Conservation (phyloP, 2,329 filamentous ascomycete genomes). For the Zymoseptoria pseudotritici region DNA sequence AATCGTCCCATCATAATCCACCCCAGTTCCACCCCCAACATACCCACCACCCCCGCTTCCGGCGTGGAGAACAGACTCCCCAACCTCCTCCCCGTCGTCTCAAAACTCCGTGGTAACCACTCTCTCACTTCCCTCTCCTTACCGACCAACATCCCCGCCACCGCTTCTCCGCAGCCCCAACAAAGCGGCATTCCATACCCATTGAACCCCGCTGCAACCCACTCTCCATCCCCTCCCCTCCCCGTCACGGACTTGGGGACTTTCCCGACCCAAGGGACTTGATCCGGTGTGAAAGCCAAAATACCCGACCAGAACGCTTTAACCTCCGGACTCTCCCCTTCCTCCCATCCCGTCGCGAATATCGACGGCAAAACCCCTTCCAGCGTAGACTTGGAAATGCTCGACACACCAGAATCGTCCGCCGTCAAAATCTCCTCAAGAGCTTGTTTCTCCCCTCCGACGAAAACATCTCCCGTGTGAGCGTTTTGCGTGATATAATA, state of each 20-base stretch:
- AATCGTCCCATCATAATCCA: neutral
- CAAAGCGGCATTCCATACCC: conserved; percentile 19
- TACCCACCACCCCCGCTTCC: conserved; percentile 8
- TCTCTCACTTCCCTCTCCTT: conserved; percentile 7
- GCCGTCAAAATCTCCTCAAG: conserved; percentile 9
- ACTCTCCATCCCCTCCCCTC: conserved; percentile 11
- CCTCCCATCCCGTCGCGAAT: conserved; percentile 11
- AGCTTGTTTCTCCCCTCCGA: conserved; percentile 13
- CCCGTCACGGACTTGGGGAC: conserved; percentile 3
- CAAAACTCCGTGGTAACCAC: conserved; percentile 11
- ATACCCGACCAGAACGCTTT: conserved; percentile 13
- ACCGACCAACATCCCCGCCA: conserved; percentile 16
- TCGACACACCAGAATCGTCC: conserved; percentile 11
- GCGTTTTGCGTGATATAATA: conserved; percentile 18
- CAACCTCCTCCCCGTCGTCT: conserved; percentile 10
- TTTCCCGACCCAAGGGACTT: conserved; percentile 10
- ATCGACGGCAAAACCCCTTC: conserved; percentile 9
- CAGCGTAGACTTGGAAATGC: conserved; percentile 5
- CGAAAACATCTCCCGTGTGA: conserved; percentile 14
- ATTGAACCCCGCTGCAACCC: conserved; percentile 16
- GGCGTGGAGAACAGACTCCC: conserved; percentile 6
- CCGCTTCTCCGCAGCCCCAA: conserved; percentile 18
- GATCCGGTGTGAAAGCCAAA: conserved; percentile 13
- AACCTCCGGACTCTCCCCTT: conserved; percentile 6
- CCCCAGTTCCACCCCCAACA: conserved; percentile 8